Evolutionary conservation across 2,329 filamentous ascomycete genomes (phyloP).

Genomic region (Trichothecium sympodiale): DNA sequence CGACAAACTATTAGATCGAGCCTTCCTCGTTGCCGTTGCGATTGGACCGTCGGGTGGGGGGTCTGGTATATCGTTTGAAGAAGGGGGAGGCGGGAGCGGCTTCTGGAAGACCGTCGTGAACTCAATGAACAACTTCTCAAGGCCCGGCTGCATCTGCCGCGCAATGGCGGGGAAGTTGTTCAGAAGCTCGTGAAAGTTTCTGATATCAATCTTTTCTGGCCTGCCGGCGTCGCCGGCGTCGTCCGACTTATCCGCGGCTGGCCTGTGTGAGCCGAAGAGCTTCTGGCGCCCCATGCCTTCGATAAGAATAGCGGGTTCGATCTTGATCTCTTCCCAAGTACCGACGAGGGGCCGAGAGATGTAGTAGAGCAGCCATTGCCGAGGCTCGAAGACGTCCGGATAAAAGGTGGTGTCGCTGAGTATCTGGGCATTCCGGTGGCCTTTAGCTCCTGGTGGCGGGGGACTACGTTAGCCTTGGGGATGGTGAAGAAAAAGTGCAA

Average conservation of each 20-base stretch:
- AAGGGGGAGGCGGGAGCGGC: conserved; percentile 66
- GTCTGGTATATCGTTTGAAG: conserved; percentile 47
- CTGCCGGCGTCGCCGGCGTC: conserved; percentile 30
- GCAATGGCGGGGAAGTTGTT: conserved; percentile 93
- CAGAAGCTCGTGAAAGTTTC: conserved; percentile 79
- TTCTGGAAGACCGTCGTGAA: conserved; percentile 80
- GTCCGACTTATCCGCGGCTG: conserved; percentile 19
- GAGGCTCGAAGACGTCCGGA: conserved; percentile 75
- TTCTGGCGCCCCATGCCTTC: conserved; percentile 29
- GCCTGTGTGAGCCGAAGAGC: neutral
- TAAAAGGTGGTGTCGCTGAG: conserved; percentile 80
- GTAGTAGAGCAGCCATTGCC: conserved; percentile 94
- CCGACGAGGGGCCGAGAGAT: conserved; percentile 85
- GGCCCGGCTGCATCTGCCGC: conserved; percentile 83
- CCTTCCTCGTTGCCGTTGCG: conserved; percentile 40
- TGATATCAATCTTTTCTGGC: conserved; percentile 74
- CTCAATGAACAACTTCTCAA: conserved; percentile 83
- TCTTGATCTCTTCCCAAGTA: conserved; percentile 64
- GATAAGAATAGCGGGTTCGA: conserved; percentile 53
- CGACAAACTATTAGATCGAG: conserved; percentile 38
- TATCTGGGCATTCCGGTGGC: conserved; percentile 55
- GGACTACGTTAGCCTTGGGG: no score
- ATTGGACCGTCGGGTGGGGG: conserved; percentile 47
- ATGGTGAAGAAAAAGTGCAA: neutral
- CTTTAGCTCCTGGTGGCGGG: no score